Base-by-base conservation (phyloP, 768 basidiomycete genomes). In the Psilocybe azurescens region DNA sequence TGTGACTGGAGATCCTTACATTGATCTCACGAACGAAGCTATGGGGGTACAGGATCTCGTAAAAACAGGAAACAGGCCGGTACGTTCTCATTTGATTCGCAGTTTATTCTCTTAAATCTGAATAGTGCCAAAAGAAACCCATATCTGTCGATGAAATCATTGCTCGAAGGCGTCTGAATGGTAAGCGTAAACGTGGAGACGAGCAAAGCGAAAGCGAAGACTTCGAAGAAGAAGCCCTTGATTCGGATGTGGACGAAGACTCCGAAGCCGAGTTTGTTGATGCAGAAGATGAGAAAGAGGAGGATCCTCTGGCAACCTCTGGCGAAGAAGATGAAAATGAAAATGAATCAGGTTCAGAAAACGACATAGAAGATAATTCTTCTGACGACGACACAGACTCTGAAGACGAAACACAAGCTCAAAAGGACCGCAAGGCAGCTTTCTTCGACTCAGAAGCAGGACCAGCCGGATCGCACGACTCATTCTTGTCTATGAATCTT, bases 91-190 rank as follows among this genome's bases (percentile, higher is more conserved):
- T 32, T 18, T 11, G 48, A 55, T 62, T 46, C 55, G 32, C 39
- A 29, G 38, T 44, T 49, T 41, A 24, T 55, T 49, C 56, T 63
- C 39, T 63, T 57, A 56, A 65, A 46, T 55, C 39, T 41, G 61
- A 28, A 58, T 29, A 24, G 86, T 86, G 16, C 51, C 6, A 67
- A 5, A 64, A 93, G 89, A 78, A 85, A 72, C 89, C 89, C n/a
- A 86, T 97, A 56, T 93, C 90, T 49, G 89, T 98, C 9, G 91
- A 97, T 73, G 94, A 97, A 69, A 96, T 98, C 62, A 96, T 98
- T 73, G 88, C 89, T 54, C 84, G 90, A 59, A 83, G 88, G 69
- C 84, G 80, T 70, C 68, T 88, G 60, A 75, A 76, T 56, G 73
- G 78, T 8, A 92, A 95, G 70, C 85, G 93, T 58, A 93, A 93